These are phyloP conservation scores for Odonthalia washingtoniensis DNA, from an alignment of 31 red algal species.

Conservation along the genomic window DNA sequence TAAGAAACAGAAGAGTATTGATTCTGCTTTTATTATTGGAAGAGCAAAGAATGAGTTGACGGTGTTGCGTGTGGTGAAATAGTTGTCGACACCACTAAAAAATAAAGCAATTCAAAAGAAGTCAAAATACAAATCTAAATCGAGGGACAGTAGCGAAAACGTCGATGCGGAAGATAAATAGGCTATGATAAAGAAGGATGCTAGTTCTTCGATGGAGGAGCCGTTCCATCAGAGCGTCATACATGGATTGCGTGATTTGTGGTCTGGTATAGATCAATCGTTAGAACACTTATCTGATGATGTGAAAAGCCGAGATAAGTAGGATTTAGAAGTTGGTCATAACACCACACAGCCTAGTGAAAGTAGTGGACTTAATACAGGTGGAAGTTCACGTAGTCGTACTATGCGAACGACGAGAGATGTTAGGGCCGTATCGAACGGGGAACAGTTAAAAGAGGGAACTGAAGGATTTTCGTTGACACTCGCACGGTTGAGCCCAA, in stretches of 20 bases:
- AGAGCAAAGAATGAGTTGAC: conserved; percentile 53
- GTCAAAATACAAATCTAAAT: background rate
- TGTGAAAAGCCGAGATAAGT: conserved; percentile 14
- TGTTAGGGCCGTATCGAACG: conserved; percentile 34
- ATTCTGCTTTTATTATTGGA: conserved; percentile 47
- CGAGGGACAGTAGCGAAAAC: background rate
- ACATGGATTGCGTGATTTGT: conserved; percentile 55
- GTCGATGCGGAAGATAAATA: background rate
- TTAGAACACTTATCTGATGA: conserved; percentile 61
- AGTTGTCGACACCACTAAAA: conserved; percentile 44
- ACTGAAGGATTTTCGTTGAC: conserved; percentile 55
- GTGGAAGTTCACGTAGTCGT: no score
- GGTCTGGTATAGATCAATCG: conserved; percentile 61
- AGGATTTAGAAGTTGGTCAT: no score
- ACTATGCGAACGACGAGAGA: background rate
- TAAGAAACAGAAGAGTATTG: conserved; percentile 2
- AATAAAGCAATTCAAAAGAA: no score
- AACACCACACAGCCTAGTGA: no score
- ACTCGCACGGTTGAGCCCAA: conserved; percentile 75
- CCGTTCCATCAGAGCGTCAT: conserved; percentile 46
- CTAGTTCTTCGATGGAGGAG: background rate
- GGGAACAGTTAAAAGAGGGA: conserved; percentile 26
- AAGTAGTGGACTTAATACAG: no score
- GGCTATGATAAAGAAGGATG: background rate
- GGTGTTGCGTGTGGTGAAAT: conserved; percentile 66